These are phyloP conservation scores for Bullera alba DNA, from an alignment of 768 basidiomycete species.

Conservation along the genomic window DNA sequence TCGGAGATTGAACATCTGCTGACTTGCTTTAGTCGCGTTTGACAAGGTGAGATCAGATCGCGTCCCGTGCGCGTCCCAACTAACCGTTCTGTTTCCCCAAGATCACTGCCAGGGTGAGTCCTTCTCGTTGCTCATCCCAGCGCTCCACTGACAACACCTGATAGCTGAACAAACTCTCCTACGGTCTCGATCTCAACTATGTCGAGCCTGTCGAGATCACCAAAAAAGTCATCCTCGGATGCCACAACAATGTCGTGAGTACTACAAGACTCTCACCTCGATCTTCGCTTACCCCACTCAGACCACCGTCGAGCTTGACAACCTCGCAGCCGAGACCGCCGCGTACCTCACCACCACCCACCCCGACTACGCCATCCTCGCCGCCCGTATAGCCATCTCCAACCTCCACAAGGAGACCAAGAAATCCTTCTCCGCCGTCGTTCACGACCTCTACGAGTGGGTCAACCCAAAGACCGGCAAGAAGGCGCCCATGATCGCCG, in stretches of 20 bases:
- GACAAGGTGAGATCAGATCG: conserved; percentile 37
- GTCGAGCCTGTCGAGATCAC: conserved; percentile 81
- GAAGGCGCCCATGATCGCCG: conserved; percentile 81
- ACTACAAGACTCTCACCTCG: conserved; percentile 84
- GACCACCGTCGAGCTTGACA: conserved; percentile 50
- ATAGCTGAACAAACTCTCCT: conserved; percentile 61
- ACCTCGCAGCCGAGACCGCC: conserved; percentile 93
- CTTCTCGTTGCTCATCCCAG: not conserved
- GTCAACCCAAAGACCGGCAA: conserved; percentile 94
- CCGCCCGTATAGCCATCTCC: conserved; percentile 96
- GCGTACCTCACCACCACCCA: conserved; percentile 95
- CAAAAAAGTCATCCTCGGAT: conserved; percentile 68
- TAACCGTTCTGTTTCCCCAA: not conserved
- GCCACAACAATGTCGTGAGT: conserved; percentile 55
- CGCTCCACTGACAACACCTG: conserved; percentile 5
- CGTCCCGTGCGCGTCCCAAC: not conserved
- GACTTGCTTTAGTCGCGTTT: conserved; percentile 21
- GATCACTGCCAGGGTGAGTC: conserved; percentile 20
- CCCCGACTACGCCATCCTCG: conserved; percentile 96
- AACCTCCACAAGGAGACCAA: conserved; percentile 99
- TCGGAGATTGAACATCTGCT: not conserved
- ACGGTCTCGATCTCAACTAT: conserved; percentile 85
- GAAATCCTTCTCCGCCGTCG: conserved; percentile 88
- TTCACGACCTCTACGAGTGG: conserved; percentile 84
- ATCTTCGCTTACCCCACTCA: conserved; percentile 54